Percentiles rank a stretch among this genome's conserved stretches.
Conservation (phyloP, 345 rosid genomes). For the Pugionium cornutum region DNA sequence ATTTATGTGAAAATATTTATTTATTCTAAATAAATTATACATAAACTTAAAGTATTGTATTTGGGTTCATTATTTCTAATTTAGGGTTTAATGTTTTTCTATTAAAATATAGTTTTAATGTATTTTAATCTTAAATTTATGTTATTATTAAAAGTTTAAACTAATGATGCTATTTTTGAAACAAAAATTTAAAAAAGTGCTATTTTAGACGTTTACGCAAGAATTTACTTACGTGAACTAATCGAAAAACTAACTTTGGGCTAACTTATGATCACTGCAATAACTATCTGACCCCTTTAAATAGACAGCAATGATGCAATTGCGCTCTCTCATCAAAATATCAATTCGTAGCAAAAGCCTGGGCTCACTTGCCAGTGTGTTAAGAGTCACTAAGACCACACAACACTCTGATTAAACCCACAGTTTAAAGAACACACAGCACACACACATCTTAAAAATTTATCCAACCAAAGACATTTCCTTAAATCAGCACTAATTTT, state of each 20-base stretch:
- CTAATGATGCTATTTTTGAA: too few relatives aligned
- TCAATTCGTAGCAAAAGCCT: conserved; percentile 31
- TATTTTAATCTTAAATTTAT: too few relatives aligned
- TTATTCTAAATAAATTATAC: too few relatives aligned
- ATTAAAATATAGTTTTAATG: too few relatives aligned
- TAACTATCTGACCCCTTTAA: conserved; percentile 29
- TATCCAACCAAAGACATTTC: conserved; percentile 38
- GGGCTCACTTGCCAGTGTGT: conserved; percentile 45
- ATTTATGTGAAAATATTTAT: too few relatives aligned
- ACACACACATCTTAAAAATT: conserved; percentile 31
- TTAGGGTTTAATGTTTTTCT: too few relatives aligned
- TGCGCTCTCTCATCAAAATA: conserved; percentile 33
- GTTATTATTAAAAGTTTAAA: too few relatives aligned
- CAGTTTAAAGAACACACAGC: conserved; percentile 11
- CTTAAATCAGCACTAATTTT: conserved; percentile 42
- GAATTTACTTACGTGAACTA: conserved; percentile 2
- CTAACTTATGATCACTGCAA: conserved; percentile 26
- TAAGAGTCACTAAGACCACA: conserved; percentile 40
- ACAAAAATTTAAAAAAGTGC: neutral
- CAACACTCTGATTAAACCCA: conserved; percentile 33
- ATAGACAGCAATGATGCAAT: conserved; percentile 32
- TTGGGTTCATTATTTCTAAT: too few relatives aligned
- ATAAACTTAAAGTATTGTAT: too few relatives aligned
- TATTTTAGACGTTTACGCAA: too few relatives aligned
- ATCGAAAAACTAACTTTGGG: conserved; percentile 1